These are phyloP conservation scores for Nannochloris sp. DNA, from an alignment of 139 green algal genomes.

Conservation along the genomic window DNA sequence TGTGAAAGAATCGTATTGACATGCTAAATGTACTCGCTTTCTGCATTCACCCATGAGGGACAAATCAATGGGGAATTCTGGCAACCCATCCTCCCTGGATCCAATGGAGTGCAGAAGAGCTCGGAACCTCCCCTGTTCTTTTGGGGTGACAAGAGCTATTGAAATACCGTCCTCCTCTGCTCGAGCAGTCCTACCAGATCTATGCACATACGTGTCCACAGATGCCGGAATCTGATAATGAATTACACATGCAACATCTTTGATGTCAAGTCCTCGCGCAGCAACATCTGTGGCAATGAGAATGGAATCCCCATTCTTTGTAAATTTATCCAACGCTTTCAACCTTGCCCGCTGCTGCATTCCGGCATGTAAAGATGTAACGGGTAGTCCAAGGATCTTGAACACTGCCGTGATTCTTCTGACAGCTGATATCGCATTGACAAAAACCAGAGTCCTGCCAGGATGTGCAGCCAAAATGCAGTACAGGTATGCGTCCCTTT, in stretches of 20 bases:
- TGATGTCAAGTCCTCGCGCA: constrained; percentile 85
- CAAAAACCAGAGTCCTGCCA: constrained; percentile 87
- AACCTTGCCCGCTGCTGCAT: constrained; percentile 93
- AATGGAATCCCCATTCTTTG: constrained; percentile 44
- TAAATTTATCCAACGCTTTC: constrained; percentile 89
- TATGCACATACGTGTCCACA: constrained; percentile 93
- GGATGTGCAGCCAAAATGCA: constrained; percentile 73
- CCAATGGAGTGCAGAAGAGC: constrained; percentile 38
- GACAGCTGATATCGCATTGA: constrained; percentile 74
- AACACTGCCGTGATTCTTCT: constrained; percentile 76
- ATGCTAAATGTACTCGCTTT: constrained; percentile 35
- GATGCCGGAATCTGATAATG: constrained; percentile 94
- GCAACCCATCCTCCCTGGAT: constrained; percentile 25
- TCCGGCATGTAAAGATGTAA: constrained; percentile 43
- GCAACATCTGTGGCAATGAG: constrained; percentile 96
- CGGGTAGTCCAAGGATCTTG: constrained; percentile 65
- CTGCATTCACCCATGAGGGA: constrained; percentile 22
- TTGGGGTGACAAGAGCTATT: constrained; percentile 66
- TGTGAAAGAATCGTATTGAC: constrained; percentile 55
- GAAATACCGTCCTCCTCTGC: constrained; percentile 54
- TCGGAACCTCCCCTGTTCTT: constrained; percentile 52
- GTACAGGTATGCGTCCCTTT: constrained; percentile 76
- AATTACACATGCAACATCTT: constrained; percentile 56
- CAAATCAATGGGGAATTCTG: constrained; percentile 58
- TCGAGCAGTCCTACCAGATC: constrained; percentile 81